Evolutionary conservation across 768 basidiomycete species (phyloP).

Genomic region (Boletus rex-veris): DNA sequence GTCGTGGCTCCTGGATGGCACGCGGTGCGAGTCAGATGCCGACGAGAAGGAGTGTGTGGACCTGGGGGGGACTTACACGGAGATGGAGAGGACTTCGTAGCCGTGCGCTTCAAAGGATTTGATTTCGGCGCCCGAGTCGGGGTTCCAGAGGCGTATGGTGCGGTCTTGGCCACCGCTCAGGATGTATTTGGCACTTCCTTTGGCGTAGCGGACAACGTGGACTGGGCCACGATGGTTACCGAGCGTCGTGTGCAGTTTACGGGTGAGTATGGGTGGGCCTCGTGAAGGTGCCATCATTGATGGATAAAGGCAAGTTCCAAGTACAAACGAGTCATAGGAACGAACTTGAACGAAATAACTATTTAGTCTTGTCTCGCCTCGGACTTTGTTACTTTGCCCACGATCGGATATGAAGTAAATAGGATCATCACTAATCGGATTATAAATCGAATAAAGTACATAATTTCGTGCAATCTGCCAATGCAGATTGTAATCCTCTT

Average conservation of each 20-base stretch:
- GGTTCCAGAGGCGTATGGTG: conserved; percentile 88
- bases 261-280: conserved; percentile 50
- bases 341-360: too few relatives aligned
- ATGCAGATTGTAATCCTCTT: too few relatives aligned
- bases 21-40: background rate
- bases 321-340: too few relatives aligned
- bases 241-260: conserved; percentile 62
- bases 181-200: conserved; percentile 82
- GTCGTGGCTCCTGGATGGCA: conserved; percentile 67
- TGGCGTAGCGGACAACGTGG: conserved; percentile 88
- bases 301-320: too few relatives aligned
- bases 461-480: too few relatives aligned
- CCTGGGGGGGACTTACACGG: conserved; percentile 58
- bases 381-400: too few relatives aligned
- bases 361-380: too few relatives aligned
- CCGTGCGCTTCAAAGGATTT: conserved; percentile 90
- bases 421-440: too few relatives aligned
- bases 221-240: conserved; percentile 76
- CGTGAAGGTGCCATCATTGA: conserved; percentile 49
- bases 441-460: too few relatives aligned
- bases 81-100: conserved; percentile 89
- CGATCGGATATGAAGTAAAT: too few relatives aligned
- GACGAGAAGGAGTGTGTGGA: background rate
- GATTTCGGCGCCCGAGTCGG: conserved; percentile 80
- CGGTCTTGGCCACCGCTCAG: conserved; percentile 94